Percentiles rank a stretch among this genome's conserved stretches.
These are phyloP conservation scores for Fusarium virguliforme DNA, from an alignment of 2,329 filamentous ascomycete genomes.

Conservation along the genomic window DNA sequence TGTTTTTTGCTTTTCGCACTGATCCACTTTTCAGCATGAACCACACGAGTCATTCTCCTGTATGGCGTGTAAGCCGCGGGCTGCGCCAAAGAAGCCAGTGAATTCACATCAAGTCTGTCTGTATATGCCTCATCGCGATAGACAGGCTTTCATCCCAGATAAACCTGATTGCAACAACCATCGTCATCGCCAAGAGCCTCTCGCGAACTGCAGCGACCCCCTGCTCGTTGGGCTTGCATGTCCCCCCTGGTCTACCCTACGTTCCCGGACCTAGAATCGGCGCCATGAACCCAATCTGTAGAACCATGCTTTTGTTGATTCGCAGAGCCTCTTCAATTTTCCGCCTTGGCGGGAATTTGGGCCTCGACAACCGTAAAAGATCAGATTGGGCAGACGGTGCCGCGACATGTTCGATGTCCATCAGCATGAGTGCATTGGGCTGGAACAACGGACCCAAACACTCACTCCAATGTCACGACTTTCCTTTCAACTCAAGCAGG, in stretches of 20 bases:
- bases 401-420: no score
- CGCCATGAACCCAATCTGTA: background rate
- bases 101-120: background rate
- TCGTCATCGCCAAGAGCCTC: background rate
- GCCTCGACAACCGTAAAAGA: background rate
- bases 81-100: background rate
- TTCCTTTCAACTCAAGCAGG: no score
- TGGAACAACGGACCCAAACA: no score
- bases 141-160: background rate
- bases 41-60: background rate
- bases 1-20: background rate
- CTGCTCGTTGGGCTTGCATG: background rate
- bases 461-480: no score
- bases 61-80: background rate
- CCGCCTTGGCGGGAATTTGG: conserved; percentile 21
- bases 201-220: background rate
- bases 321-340: conserved; percentile 16
- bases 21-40: conserved; percentile 4
- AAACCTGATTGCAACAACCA: conserved; percentile 1
- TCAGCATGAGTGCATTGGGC: no score
- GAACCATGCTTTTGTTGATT: background rate
- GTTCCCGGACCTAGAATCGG: background rate
- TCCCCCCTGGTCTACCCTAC: background rate
- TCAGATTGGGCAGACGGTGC: background rate
- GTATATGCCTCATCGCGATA: background rate